phyloP scores from a whole-genome alignment of 306 rosid species.

The Alnus glutinosa region DNA sequence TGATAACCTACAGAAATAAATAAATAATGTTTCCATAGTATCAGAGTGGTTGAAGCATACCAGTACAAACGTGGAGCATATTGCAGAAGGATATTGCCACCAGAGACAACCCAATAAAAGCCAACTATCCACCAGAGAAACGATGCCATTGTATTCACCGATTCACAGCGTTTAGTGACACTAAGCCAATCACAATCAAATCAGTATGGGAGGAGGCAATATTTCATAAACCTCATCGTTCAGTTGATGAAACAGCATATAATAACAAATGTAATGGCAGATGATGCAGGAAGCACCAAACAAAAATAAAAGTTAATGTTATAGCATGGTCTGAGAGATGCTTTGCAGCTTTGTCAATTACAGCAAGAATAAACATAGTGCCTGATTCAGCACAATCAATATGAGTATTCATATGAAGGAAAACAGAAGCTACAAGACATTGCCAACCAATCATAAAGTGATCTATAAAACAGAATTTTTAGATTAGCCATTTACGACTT shows the following conservation, averaged over 20 bases:
- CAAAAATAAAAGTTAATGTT: neutral
- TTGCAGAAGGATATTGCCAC: conserved; percentile 65
- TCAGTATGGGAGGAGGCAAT: conserved; percentile 35
- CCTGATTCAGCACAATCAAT: neutral
- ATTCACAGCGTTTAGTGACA: conserved; percentile 68
- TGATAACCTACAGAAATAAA: too few relatives aligned
- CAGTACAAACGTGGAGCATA: conserved; percentile 88
- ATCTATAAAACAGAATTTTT: neutral
- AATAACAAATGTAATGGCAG: neutral
- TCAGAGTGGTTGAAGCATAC: conserved; percentile 43
- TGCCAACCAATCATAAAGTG: neutral
- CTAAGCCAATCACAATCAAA: conserved; percentile 43
- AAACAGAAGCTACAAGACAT: neutral
- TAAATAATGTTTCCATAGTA: neutral
- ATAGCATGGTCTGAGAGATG: neutral
- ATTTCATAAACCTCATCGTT: conserved; percentile 12
- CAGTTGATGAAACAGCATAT: conserved; percentile 19
- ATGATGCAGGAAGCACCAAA: neutral
- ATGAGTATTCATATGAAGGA: neutral
- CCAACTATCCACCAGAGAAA: conserved; percentile 97
- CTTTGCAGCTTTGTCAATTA: conserved; percentile 6
- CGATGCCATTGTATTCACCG: conserved; percentile 76
- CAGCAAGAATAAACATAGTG: neutral
- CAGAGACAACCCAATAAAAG: conserved; percentile 94
- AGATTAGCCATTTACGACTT: neutral